Conservation (phyloP, 345 rosid species). For the Noccaea caerulescens region DNA sequence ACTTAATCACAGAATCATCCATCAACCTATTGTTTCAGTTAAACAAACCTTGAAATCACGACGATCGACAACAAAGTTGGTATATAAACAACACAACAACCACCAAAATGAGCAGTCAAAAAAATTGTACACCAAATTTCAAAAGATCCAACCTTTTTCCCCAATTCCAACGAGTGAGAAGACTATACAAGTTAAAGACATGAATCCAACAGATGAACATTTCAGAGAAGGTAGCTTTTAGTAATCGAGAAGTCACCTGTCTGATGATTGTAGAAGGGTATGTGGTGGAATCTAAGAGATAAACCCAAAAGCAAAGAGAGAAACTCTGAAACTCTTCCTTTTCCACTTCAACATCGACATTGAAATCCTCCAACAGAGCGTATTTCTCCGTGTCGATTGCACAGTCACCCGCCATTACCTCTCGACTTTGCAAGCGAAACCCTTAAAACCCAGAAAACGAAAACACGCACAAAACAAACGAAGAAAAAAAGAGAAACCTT, state of each 20-base stretch:
- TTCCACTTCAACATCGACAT: constrained; percentile 49
- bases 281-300: constrained; percentile 55
- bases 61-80: background rate
- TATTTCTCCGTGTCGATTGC: constrained; percentile 48
- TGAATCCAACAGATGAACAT: constrained; percentile 6
- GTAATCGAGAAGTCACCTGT: constrained; percentile 50
- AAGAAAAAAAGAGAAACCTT: background rate
- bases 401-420: constrained; percentile 49
- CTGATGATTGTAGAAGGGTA: constrained; percentile 58
- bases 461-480: background rate
- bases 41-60: background rate
- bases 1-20: constrained; percentile 7
- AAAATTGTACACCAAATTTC: background rate
- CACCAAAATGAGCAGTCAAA: background rate
- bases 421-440: constrained; percentile 35
- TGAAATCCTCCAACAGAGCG: constrained; percentile 55
- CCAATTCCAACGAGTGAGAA: constrained; percentile 2
- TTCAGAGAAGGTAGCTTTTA: background rate
- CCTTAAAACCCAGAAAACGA: constrained; percentile 29
- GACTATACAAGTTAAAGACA: background rate
- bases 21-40: background rate
- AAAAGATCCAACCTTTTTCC: constrained; percentile 22
- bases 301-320: constrained; percentile 71
- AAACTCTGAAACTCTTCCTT: constrained; percentile 49
- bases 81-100: constrained; percentile 1